Evolutionary conservation across 352 stramenopile species (phyloP).

Genomic region (Ophiocytium majus): DNA sequence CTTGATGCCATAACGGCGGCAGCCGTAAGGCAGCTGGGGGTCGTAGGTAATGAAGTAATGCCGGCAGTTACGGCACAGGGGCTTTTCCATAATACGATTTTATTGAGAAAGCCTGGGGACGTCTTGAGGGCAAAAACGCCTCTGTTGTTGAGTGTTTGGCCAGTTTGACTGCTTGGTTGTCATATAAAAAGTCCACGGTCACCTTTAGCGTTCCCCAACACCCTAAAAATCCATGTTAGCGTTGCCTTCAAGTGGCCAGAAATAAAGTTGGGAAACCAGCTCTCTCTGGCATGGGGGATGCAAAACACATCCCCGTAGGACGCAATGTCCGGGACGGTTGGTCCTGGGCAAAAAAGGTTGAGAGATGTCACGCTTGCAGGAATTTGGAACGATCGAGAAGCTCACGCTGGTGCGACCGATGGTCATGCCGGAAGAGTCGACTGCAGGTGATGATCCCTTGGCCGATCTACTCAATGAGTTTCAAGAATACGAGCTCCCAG

Average conservation of each 20-base stretch:
- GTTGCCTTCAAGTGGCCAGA: too few relatives aligned
- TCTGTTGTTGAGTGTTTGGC: neutral
- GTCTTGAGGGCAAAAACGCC: neutral
- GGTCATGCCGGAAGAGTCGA: neutral
- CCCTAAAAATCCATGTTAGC: neutral
- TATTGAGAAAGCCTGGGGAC: constrained; percentile 14
- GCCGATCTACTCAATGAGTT: neutral
- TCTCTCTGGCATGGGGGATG: too few relatives aligned
- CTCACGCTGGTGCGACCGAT: neutral
- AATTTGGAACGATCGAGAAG: neutral
- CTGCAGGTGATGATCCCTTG: neutral
- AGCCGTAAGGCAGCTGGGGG: neutral
- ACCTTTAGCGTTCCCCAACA: neutral
- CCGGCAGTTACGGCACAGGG: neutral
- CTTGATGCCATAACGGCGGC: neutral
- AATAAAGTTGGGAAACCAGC: too few relatives aligned
- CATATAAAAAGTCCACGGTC: neutral
- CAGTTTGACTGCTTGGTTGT: neutral
- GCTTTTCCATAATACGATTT: neutral
- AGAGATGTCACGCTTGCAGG: too few relatives aligned
- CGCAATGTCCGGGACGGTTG: too few relatives aligned
- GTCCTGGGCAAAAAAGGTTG: too few relatives aligned
- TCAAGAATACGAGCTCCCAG: neutral
- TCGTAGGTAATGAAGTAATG: constrained; percentile 2
- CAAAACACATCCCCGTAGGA: too few relatives aligned